Conservation (phyloP, 2,329 filamentous ascomycete genomes). For the Monilinia polystroma region DNA sequence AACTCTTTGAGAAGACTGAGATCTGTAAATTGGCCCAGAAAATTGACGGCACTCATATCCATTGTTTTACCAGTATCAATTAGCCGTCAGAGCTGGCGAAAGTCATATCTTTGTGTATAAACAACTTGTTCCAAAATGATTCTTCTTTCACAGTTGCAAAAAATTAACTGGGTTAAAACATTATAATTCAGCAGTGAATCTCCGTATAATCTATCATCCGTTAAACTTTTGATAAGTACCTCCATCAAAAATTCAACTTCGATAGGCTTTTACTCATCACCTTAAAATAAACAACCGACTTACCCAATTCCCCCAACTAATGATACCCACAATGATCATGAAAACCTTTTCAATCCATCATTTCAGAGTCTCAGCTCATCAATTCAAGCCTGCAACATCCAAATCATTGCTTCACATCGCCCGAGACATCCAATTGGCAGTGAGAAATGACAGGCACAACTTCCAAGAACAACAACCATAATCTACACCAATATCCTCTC, state of each 20-base stretch:
- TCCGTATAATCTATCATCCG: not conserved
- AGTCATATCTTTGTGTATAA: not conserved
- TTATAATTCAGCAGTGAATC: not conserved
- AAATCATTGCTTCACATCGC: not conserved
- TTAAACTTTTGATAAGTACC: not conserved
- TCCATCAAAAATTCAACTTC: too few species aligned
- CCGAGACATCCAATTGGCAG: slow-evolving; percentile 16
- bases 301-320: not conserved
- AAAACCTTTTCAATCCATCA: not conserved
- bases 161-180: not conserved
- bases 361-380: not conserved
- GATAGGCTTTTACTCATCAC: not conserved
- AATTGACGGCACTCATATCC: not conserved
- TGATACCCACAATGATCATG: not conserved
- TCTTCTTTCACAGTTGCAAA: too few species aligned
- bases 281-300: too few species aligned
- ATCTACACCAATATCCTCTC: not conserved
- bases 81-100: not conserved
- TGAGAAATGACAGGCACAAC: not conserved
- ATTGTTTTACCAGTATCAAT: not conserved
- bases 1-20: too few species aligned
- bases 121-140: not conserved
- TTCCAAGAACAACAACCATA: slow-evolving; percentile 17
- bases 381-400: not conserved
- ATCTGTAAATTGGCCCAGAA: not conserved